Evolutionary conservation across 2,329 filamentous ascomycete genomes (phyloP).

Genomic region (Monosporascus ibericus): DNA sequence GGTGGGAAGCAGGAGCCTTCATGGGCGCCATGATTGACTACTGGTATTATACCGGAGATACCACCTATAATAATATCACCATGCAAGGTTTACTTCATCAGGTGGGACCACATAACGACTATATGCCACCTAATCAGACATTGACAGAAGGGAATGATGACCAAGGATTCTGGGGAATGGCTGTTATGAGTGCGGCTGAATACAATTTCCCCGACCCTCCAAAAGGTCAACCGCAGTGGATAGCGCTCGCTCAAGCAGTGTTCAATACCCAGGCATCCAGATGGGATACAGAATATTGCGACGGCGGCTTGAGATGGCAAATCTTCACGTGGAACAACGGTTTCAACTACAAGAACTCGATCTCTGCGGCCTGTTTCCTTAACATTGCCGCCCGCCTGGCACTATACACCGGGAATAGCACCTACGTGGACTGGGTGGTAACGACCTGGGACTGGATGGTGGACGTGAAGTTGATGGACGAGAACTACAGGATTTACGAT

Average conservation of each 20-base stretch:
- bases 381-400: conserved; percentile 62
- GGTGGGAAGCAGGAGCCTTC: conserved; percentile 73
- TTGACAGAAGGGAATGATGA: conserved; percentile 67
- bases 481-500: conserved; percentile 56
- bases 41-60: conserved; percentile 76
- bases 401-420: conserved; percentile 69
- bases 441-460: conserved; percentile 66
- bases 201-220: conserved; percentile 59
- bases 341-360: conserved; percentile 69
- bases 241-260: conserved; percentile 69
- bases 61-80: conserved; percentile 62
- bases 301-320: conserved; percentile 78
- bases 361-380: conserved; percentile 58
- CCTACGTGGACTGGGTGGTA: conserved; percentile 73
- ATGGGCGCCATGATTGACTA: conserved; percentile 70
- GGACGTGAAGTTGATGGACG: conserved; percentile 50
- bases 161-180: conserved; percentile 68
- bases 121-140: conserved; percentile 71
- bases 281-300: conserved; percentile 65
- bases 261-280: conserved; percentile 73
- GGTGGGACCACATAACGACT: conserved; percentile 65
- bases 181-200: conserved; percentile 66
- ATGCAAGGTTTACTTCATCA: conserved; percentile 67
- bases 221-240: conserved; percentile 54
- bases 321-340: conserved; percentile 79